These are phyloP conservation scores for Fonsecaea nubica DNA, from an alignment of 2,329 filamentous ascomycete species.

Conservation along the genomic window DNA sequence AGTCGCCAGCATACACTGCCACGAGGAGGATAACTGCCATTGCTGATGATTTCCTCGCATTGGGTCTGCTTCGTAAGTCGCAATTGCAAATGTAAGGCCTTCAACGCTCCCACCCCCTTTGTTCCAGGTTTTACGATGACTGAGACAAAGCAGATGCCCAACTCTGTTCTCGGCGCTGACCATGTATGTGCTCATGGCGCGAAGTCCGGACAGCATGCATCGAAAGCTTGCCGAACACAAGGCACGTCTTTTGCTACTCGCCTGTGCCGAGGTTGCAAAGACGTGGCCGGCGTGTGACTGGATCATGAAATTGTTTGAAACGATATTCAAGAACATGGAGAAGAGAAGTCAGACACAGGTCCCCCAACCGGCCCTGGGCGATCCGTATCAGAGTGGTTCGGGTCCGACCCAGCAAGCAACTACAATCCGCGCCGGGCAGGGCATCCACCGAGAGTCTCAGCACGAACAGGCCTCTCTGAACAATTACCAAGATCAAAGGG, in stretches of 20 bases:
- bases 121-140: not conserved
- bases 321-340: constrained; percentile 22
- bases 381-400: no score
- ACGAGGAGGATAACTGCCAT: constrained; percentile 30
- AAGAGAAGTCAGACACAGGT: not conserved
- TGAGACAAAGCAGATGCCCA: constrained; percentile 30
- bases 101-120: not conserved
- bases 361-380: no score
- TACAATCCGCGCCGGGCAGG: no score
- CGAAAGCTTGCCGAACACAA: constrained; percentile 40
- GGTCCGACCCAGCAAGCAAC: no score
- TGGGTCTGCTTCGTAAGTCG: constrained; percentile 15
- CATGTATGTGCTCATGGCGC: constrained; percentile 39
- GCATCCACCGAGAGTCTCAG: no score
- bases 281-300: constrained; percentile 41
- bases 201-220: constrained; percentile 33
- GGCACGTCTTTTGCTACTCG: constrained; percentile 38
- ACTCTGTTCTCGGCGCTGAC: constrained; percentile 37
- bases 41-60: constrained; percentile 32
- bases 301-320: constrained; percentile 33
- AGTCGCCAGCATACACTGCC: constrained; percentile 20
- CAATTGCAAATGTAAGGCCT: constrained; percentile 23
- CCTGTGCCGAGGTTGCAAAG: constrained; percentile 35
- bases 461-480: no score
- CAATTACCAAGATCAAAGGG: no score